phyloP scores from a whole-genome alignment of 2,329 filamentous ascomycete genomes.

The Clonostachys chloroleuca region DNA sequence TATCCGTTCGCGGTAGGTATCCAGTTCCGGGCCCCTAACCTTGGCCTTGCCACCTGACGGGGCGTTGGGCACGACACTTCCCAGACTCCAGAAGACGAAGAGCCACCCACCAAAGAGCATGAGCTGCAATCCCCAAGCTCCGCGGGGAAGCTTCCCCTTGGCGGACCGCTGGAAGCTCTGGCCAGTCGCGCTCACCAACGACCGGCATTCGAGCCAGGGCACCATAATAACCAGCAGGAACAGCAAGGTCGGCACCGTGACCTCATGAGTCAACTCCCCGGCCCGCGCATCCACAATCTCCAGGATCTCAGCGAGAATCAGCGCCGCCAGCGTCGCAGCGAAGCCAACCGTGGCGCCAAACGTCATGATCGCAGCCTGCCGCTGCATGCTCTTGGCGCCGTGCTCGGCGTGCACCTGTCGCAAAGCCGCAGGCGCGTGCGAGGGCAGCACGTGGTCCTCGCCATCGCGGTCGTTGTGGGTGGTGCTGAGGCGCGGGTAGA shows the following conservation, averaged over 20 bases:
- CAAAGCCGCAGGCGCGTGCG: constrained; percentile 55
- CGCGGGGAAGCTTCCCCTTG: constrained; percentile 49
- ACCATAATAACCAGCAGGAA: constrained; percentile 70
- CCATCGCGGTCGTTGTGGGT: constrained; percentile 43
- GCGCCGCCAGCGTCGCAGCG: constrained; percentile 70
- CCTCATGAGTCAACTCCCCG: constrained; percentile 60
- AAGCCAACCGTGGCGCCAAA: constrained; percentile 77
- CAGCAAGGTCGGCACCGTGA: constrained; percentile 67
- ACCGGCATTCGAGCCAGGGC: constrained; percentile 75
- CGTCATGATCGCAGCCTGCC: constrained; percentile 53
- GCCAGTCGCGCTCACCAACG: constrained; percentile 51
- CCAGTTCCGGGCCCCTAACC: constrained; percentile 6
- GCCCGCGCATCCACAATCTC: constrained; percentile 67
- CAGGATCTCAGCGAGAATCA: constrained; percentile 81
- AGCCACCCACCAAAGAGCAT: constrained; percentile 66
- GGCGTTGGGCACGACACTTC: constrained; percentile 50
- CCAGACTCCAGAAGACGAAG: constrained; percentile 71
- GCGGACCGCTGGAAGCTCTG: constrained; percentile 57
- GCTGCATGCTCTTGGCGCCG: constrained; percentile 43
- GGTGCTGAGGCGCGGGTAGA: constrained; percentile 69
- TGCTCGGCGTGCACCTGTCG: constrained; percentile 56
- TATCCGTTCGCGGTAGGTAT: constrained; percentile 28
- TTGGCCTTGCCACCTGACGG: constrained; percentile 7
- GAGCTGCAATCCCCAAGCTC: constrained; percentile 61
- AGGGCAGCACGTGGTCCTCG: constrained; percentile 57